These are phyloP conservation scores for Lecanicillium sp. DNA, from an alignment of 2,329 filamentous ascomycete genomes.

Conservation along the genomic window DNA sequence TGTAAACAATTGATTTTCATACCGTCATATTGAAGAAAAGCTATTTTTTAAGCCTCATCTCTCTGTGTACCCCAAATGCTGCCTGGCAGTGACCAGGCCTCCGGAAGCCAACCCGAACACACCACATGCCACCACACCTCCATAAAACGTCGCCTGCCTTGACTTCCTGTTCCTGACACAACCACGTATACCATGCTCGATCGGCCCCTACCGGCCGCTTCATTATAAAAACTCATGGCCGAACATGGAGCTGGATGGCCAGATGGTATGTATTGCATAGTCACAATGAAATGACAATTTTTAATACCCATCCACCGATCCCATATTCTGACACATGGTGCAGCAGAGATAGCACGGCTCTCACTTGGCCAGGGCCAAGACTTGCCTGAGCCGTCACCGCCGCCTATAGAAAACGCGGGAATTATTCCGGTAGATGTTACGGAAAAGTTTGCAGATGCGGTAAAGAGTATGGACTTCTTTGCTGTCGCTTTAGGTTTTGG, in stretches of 20 bases:
- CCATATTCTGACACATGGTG: slow-evolving; percentile 1
- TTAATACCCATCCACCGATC: no score
- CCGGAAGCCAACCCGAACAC: not conserved
- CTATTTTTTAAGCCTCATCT: no score
- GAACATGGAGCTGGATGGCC: slow-evolving; percentile 25
- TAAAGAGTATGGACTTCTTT: slow-evolving; percentile 34
- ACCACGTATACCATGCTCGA: slow-evolving; percentile 7
- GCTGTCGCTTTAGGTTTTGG: slow-evolving; percentile 3
- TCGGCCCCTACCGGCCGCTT: not conserved
- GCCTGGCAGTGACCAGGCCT: no score
- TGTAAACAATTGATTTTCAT: no score
- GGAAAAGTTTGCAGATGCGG: slow-evolving; percentile 42
- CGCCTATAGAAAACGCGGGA: slow-evolving; percentile 35
- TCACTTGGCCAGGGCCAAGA: slow-evolving; percentile 27
- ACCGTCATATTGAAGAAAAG: no score
- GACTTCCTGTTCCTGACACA: not conserved
- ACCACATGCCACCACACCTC: slow-evolving; percentile 4
- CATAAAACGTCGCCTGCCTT: slow-evolving; percentile 1
- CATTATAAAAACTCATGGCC: slow-evolving; percentile 19
- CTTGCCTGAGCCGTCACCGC: slow-evolving; percentile 25
- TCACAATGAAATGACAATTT: not conserved
- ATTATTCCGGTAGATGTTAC: slow-evolving; percentile 52
- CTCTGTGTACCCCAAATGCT: no score
- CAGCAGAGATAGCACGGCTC: slow-evolving; percentile 32
- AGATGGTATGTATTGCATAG: slow-evolving; percentile 24